A percentile compares a stretch with the other conserved stretches of the same genome.
Conservation (phyloP, 116 monocot species). For the Phalaenopsis hybrid region DNA sequence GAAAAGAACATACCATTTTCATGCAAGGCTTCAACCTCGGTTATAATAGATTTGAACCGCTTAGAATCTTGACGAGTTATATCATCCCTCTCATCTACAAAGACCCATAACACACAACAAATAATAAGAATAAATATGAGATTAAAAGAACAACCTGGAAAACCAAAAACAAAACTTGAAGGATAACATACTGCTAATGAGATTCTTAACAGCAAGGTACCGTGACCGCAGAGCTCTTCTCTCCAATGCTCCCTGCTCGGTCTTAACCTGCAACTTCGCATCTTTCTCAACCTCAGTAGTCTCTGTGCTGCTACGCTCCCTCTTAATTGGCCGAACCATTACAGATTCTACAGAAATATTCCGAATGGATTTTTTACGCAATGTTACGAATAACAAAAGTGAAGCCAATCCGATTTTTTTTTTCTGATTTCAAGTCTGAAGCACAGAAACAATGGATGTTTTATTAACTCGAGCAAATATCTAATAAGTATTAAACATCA, state of each 20-base stretch:
- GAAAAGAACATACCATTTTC: constrained; percentile 22
- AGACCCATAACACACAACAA: neutral
- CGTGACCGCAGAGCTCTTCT: constrained; percentile 20
- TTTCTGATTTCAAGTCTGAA: neutral
- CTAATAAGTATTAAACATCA: neutral
- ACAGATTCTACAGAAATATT: neutral
- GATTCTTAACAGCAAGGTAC: constrained; percentile 33
- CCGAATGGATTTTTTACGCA: neutral
- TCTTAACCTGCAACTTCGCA: neutral
- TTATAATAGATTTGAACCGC: constrained; percentile 33
- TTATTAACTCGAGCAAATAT: neutral
- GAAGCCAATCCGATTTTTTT: neutral
- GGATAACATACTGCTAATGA: constrained; percentile 23
- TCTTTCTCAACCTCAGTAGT: neutral
- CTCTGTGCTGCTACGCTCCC: neutral
- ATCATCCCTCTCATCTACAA: constrained; percentile 43
- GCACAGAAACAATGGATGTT: neutral
- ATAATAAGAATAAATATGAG: neutral
- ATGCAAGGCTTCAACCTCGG: constrained; percentile 38
- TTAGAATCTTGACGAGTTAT: constrained; percentile 28
- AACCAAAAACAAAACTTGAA: constrained; percentile 5
- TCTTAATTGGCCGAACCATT: constrained; percentile 9
- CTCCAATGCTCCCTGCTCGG: constrained; percentile 14
- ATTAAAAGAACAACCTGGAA: neutral
- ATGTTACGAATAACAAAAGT: neutral